Evolutionary conservation across 257 asterid species (phyloP), one percentile per base, ranked within the genome.

Genomic region (Capsicum chinense): DNA sequence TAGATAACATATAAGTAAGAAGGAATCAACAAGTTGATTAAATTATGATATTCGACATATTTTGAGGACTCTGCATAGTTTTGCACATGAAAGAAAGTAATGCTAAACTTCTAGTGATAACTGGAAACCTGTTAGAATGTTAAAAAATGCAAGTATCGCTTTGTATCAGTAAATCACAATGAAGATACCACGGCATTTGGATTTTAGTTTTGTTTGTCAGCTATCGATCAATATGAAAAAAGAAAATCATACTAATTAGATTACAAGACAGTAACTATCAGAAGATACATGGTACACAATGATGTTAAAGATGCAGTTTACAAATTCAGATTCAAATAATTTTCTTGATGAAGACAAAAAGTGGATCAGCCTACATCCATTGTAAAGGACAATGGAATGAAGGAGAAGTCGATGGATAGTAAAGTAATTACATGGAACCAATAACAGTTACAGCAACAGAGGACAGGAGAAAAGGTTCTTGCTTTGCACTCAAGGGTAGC

Each of bases 201-300:
- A 71, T n/a, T 47, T n/a, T 47, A 9, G 56, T n/a, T 71, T 71
- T n/a, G 80, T 19, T 71, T 71, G 80, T 71, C 80, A n/a, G 39
- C n/a, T 71, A 10, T 71, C 11, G 10, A 47, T 71, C 12, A 6
- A 44, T 71, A 47, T 71, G 80, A 71, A 44, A 69, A 59, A 35
- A 14, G 52, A 68, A 35, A 44, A 68, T 14, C 21, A 42, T 15
- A 68, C 26, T 68, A 68, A 9, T 62, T 19, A 37, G 78, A 68
- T 68, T 44, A 42, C 33, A 69, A 9, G 79, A 69, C 56, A 69
- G 42, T 16, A 42, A 69, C 56, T 16, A 39, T 42, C 16, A 47
- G 56, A 69, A 42, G 79, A 69, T 0, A 59, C 9, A 69, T 69
- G 79, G 21, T 16, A 42, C 16, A 16, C 79, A 16, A 44, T 69